Conservation (phyloP, 208 protist species). For the Herpetomonas tarakana region DNA sequence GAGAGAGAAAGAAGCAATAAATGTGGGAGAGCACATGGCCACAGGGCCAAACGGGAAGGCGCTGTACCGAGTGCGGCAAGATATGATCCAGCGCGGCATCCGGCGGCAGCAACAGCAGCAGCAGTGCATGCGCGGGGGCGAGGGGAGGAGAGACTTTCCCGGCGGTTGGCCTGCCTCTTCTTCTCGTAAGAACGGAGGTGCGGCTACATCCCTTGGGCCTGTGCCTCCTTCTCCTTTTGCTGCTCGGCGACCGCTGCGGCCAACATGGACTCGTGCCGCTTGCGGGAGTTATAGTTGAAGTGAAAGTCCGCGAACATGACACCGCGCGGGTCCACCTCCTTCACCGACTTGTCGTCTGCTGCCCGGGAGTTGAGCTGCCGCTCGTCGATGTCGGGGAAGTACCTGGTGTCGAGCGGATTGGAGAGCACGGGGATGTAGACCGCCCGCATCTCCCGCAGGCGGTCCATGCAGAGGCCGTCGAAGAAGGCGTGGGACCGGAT, state of each 20-base stretch:
- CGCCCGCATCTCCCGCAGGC: slow-evolving; percentile 50
- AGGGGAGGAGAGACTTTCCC: not conserved
- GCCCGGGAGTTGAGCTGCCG: slow-evolving; percentile 15
- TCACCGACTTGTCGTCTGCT: slow-evolving; percentile 43
- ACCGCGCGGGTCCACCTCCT: slow-evolving; percentile 77
- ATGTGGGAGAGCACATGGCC: no score
- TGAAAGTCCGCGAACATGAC: slow-evolving; percentile 89
- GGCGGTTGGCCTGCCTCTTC: not conserved
- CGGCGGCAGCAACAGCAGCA: no score
- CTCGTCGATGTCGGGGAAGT: slow-evolving; percentile 87
- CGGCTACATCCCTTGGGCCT: not conserved
- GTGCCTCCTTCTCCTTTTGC: not conserved
- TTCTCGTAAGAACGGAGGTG: slow-evolving; percentile 2
- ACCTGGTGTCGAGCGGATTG: slow-evolving; percentile 78
- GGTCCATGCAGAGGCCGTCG: slow-evolving; percentile 54
- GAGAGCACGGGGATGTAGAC: slow-evolving; percentile 69
- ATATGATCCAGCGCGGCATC: no score
- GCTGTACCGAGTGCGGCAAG: no score
- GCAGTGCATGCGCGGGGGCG: no score
- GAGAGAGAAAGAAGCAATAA: no score
- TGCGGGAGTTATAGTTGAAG: slow-evolving; percentile 46
- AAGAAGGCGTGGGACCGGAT: slow-evolving; percentile 88
- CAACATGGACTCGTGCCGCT: not conserved
- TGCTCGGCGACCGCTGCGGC: not conserved
- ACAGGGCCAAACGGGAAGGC: no score